Percentiles rank a stretch among this genome's conserved stretches.
Conservation (phyloP, 1,284 basidiomycete genomes). For the Boletellus dicymbophilus region DNA sequence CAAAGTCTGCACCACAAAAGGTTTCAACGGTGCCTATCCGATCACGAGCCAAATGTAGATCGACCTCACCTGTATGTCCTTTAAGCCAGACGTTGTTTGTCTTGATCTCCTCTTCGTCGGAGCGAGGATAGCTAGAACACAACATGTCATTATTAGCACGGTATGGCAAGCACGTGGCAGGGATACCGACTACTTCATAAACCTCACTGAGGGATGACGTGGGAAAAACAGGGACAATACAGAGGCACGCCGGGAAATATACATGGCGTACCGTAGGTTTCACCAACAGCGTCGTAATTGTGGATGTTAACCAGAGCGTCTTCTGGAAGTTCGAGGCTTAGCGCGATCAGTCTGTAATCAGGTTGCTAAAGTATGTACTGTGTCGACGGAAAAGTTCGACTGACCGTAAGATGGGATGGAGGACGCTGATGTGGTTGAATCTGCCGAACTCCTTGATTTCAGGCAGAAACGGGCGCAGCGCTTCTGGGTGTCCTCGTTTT, state of each 20-base stretch:
- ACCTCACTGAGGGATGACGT: slow-evolving; percentile 39
- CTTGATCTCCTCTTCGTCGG: slow-evolving; percentile 54
- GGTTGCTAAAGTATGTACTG: neutral
- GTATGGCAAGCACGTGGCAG: neutral
- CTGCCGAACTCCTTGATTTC: slow-evolving; percentile 56
- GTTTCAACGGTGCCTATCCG: neutral
- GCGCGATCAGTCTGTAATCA: slow-evolving; percentile 47
- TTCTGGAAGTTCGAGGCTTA: slow-evolving; percentile 61
- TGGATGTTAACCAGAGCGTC: slow-evolving; percentile 56
- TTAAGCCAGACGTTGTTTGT: slow-evolving; percentile 61
- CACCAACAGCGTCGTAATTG: slow-evolving; percentile 42
- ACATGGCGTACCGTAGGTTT: slow-evolving; percentile 49
- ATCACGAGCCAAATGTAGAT: neutral
- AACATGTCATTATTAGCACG: no score
- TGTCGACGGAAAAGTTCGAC: neutral
- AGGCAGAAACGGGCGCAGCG: slow-evolving; percentile 53
- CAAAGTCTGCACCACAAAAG: slow-evolving; percentile 46
- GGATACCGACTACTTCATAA: slow-evolving; percentile 45
- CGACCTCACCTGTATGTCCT: slow-evolving; percentile 57
- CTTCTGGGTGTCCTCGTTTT: slow-evolving; percentile 47
- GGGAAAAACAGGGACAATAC: neutral
- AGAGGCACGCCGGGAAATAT: neutral
- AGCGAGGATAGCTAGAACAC: slow-evolving; percentile 40
- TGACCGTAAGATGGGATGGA: slow-evolving; percentile 52
- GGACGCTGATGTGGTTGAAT: slow-evolving; percentile 51